A percentile compares a stretch with the other conserved stretches of the same genome.
Evolutionary conservation across 768 basidiomycete species (phyloP).

Genomic region (Leucosporidium yakuticum): DNA sequence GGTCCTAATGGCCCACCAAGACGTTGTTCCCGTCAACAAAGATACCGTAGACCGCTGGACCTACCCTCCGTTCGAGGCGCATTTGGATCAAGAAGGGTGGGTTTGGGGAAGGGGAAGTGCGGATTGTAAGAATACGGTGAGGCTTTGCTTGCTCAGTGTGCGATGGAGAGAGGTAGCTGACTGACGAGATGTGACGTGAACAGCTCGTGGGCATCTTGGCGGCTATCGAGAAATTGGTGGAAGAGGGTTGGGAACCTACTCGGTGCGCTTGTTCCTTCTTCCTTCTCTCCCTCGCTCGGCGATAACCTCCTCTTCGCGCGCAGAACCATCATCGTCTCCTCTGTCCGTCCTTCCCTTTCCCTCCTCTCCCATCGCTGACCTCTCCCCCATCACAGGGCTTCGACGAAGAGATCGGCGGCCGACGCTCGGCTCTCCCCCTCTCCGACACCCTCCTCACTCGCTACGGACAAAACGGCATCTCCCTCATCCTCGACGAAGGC

Average conservation of each 20-base stretch:
- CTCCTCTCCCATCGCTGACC: neutral
- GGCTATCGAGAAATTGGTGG: conserved; percentile 60
- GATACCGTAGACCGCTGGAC: conserved; percentile 23
- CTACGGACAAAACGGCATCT: conserved; percentile 67
- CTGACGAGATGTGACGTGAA: no score
- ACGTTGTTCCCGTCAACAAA: conserved; percentile 24
- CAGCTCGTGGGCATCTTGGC: conserved; percentile 27
- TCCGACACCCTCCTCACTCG: conserved; percentile 50
- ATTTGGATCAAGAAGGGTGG: conserved; percentile 26
- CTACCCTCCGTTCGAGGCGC: conserved; percentile 25
- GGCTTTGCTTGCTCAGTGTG: neutral
- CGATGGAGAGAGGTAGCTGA: neutral
- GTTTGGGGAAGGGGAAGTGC: conserved; percentile 29
- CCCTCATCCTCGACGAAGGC: conserved; percentile 83
- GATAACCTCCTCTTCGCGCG: neutral
- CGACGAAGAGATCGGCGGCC: conserved; percentile 59
- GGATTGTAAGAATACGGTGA: conserved; percentile 29
- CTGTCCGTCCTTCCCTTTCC: neutral
- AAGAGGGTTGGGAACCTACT: conserved; percentile 59
- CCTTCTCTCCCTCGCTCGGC: no score
- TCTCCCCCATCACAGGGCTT: conserved; percentile 48
- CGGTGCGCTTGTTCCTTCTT: conserved; percentile 47
- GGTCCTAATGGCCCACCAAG: conserved; percentile 34
- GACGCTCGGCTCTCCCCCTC: conserved; percentile 46
- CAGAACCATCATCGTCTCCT: conserved; percentile 41